Base-by-base conservation (phyloP, 176 grass and related monocot species). In the Eragrostis curvula region DNA sequence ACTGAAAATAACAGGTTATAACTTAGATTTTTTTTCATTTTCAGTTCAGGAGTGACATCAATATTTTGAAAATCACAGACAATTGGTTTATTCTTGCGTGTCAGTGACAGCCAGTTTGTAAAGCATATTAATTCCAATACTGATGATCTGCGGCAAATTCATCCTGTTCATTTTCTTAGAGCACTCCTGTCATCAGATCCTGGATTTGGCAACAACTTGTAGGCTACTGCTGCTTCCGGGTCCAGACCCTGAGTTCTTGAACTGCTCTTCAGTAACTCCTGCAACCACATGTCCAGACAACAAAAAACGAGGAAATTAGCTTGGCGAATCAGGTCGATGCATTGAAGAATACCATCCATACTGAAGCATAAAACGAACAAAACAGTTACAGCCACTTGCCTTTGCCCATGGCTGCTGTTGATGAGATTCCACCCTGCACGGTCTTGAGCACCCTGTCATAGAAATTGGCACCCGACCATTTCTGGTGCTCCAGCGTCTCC, bases 351-450 rank as follows among this genome's bases (percentile, higher is more conserved):
- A n/a, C n/a, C n/a, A n/a, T n/a, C n/a, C n/a, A n/a, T n/a, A n/a
- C n/a, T n/a, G n/a, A n/a, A n/a, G n/a, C n/a, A n/a, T n/a, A n/a
- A n/a, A n/a, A n/a, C n/a, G n/a, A n/a, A n/a, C n/a, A n/a, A n/a
- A n/a, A n/a, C 2, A 36, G 32, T n/a, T n/a, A n/a, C 27, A 41
- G 63, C 3, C 6, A 43, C 71, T 81, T 84, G 85, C 95, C 95
- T 95, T 95, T 98, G 51, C 92, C 95, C 95, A 98, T 98, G 84
- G 95, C 95, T 5, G 92, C 90, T 0, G 95, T 98, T 0, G 95
- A 98, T 41, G 92, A 95, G 55, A 98, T 93, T 50, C 95, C 95
- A 18, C 95, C 95, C 77, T 98, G 95, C 70, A 98, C 95, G 10
- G 95, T 91, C 90, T 93, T 98, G 70, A 98, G 89, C 74, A 94